These are phyloP conservation scores for Anthostomella pinea DNA, from an alignment of 2,329 filamentous ascomycete genomes.

Conservation along the genomic window DNA sequence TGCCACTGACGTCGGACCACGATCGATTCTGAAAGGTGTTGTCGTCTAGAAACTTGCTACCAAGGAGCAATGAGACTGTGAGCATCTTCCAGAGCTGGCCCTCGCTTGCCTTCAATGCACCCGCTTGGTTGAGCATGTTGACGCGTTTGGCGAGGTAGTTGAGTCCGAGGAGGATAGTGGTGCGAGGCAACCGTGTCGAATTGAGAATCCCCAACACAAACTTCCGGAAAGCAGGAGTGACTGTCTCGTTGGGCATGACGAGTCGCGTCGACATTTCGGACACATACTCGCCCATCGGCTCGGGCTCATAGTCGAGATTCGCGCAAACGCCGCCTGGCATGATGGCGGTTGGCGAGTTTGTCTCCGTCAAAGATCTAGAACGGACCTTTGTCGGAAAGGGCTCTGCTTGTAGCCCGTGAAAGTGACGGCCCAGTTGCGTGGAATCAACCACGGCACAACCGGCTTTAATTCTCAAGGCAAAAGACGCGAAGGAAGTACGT, in stretches of 20 bases:
- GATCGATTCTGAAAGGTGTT: constrained; percentile 97
- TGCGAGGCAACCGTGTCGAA: constrained; percentile 84
- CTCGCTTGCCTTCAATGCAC: constrained; percentile 56
- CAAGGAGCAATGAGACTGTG: constrained; percentile 78
- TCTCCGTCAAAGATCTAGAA: constrained; percentile 28
- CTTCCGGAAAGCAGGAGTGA: constrained; percentile 78
- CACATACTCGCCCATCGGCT: constrained; percentile 93
- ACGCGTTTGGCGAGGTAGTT: constrained; percentile 85
- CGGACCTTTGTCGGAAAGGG: constrained; percentile 31
- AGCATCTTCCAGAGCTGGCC: constrained; percentile 84
- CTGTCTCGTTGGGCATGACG: constrained; percentile 48
- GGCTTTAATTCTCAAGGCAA: constrained; percentile 35
- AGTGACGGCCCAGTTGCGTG: constrained; percentile 26
- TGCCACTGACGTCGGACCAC: constrained; percentile 93
- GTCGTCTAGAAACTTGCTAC: constrained; percentile 94
- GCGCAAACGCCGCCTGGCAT: constrained; percentile 84
- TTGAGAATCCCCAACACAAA: constrained; percentile 89
- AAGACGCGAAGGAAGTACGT: constrained; percentile 33
- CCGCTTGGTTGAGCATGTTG: constrained; percentile 63
- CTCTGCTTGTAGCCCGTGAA: constrained; percentile 42
- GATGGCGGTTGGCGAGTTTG: constrained; percentile 36
- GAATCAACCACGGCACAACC: constrained; percentile 23
- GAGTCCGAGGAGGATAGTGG: constrained; percentile 85
- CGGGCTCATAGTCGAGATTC: constrained; percentile 95
- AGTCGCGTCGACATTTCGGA: constrained; percentile 75